Conservation (phyloP, 306 rosid species). For the Cicer cuneatum region DNA sequence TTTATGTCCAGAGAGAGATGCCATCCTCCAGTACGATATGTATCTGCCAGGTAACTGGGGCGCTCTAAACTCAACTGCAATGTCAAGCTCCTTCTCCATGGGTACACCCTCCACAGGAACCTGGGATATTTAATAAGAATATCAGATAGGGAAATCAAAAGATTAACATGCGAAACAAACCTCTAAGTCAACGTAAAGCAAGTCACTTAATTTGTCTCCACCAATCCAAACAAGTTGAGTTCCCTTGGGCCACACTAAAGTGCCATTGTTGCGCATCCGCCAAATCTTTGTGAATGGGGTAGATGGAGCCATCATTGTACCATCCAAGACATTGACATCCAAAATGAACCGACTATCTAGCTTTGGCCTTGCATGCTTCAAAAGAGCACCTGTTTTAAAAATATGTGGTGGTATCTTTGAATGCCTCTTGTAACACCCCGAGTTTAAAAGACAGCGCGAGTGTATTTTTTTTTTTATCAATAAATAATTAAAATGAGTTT, state of each 20-base stretch:
- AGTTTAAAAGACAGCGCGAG: no score
- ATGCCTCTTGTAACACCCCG: no score
- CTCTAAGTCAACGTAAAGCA: constrained; percentile 62
- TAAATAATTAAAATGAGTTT: no score
- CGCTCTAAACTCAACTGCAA: constrained; percentile 83
- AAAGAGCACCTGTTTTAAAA: constrained; percentile 34
- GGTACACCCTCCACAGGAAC: constrained; percentile 62
- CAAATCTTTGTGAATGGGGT: constrained; percentile 90
- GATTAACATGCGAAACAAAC: constrained; percentile 48
- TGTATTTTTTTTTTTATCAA: no score
- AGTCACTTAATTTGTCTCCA: constrained; percentile 62
- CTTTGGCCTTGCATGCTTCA: constrained; percentile 53
- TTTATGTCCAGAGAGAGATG: constrained; percentile 69
- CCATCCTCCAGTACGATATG: constrained; percentile 85
- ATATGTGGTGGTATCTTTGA: constrained; percentile 42
- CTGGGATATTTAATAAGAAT: constrained; percentile 48
- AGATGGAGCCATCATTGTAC: constrained; percentile 80
- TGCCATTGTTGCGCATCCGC: constrained; percentile 85
- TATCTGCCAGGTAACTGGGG: constrained; percentile 78
- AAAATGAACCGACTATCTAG: constrained; percentile 73
- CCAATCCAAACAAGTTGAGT: constrained; percentile 82
- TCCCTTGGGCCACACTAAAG: constrained; percentile 71
- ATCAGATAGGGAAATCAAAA: constrained; percentile 36
- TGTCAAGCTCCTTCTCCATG: constrained; percentile 63
- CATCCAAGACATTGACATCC: constrained; percentile 86